Base-by-base conservation (phyloP, 805 yeast species). In the Wickerhamomyces pijperi region DNA sequence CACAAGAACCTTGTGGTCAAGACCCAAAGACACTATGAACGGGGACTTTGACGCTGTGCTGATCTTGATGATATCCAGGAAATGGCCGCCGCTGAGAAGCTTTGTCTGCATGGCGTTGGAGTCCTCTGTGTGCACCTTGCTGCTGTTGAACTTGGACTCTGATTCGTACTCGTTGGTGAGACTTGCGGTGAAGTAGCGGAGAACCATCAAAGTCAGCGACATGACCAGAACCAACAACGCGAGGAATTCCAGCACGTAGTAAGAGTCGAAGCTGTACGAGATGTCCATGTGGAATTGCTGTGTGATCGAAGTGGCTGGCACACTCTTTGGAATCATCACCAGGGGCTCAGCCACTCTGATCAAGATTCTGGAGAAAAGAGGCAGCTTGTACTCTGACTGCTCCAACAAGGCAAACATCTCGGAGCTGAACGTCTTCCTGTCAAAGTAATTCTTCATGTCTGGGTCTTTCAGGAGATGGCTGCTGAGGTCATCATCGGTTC, bases 1-100 rank as follows among this genome's bases (percentile, higher is more conserved):
- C 11, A 83, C 73, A 25, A 75, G 55, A 4, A 84, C 67, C 42
- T 68, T 72, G 47, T 81, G 87, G 49, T 84, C 94, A 51, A 85
- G 61, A 4, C 88, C 90, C 20, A 81, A 70, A 1, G 82, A 69
- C 0, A 83, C 76, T 19, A 82, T 66, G 48, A 82, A 78, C 3
- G 85, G 76, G 13, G 72, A 61, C 17, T 67, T 56, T 25, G 29
- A 14, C 13, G 83, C 77, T 0, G 85, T 70, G n/a, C 67, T 59
- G 11, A 82, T 61, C 41, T 68, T 69, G 28, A 80, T 65, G 4
- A 82, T 67, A 54, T 85, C 94, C 36, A 82, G 60, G 19, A 64
- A 58, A 53, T 79, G 88, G 4, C 76, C 65, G 11, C 65, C 77
- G 21, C 61, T 54, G 14, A 67, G 65, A 39, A 60, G 70, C 59